Percentiles rank a stretch among this genome's conserved stretches.
phyloP scores from a whole-genome alignment of 164 flowering plant species.

The Pachysandra terminalis region DNA sequence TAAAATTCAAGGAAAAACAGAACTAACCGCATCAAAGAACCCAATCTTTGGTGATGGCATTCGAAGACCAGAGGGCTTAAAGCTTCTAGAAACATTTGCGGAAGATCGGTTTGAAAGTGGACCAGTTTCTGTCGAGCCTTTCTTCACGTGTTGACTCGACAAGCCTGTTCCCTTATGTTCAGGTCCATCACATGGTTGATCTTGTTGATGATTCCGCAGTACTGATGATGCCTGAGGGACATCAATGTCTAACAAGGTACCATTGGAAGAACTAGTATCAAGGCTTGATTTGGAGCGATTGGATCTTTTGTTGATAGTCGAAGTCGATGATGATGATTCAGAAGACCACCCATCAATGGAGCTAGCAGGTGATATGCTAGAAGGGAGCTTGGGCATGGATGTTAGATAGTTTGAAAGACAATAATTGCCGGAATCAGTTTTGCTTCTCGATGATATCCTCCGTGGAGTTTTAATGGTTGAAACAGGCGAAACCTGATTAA shows the following conservation, averaged over 20 bases:
- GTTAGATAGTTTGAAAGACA: slow-evolving; percentile 33
- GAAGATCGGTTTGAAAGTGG: slow-evolving; percentile 28
- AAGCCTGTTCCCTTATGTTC: slow-evolving; percentile 13
- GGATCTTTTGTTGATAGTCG: slow-evolving; percentile 41
- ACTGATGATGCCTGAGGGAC: slow-evolving; percentile 15
- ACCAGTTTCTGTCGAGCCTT: slow-evolving; percentile 19
- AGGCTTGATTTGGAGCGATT: slow-evolving; percentile 30
- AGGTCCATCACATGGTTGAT: slow-evolving; percentile 10
- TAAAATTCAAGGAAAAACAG: background rate
- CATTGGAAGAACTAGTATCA: slow-evolving; percentile 22
- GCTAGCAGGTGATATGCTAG: slow-evolving; percentile 64
- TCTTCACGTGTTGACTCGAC: slow-evolving; percentile 20
- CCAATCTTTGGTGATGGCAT: slow-evolving; percentile 93
- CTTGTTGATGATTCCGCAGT: slow-evolving; percentile 13
- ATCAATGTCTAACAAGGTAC: slow-evolving; percentile 18
- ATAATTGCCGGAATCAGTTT: slow-evolving; percentile 29
- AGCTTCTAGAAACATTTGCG: slow-evolving; percentile 13
- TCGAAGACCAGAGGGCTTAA: slow-evolving; percentile 78
- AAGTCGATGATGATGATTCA: slow-evolving; percentile 65
- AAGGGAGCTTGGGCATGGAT: slow-evolving; percentile 36
- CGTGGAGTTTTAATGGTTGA: slow-evolving; percentile 26
- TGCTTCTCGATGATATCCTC: slow-evolving; percentile 28
- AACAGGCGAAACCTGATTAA: slow-evolving; percentile 26
- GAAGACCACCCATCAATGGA: slow-evolving; percentile 82
- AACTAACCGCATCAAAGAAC: slow-evolving; percentile 90